Evolutionary conservation across 1,139 yeast species (phyloP).

Genomic region (Saccharomyces hybrid): DNA sequence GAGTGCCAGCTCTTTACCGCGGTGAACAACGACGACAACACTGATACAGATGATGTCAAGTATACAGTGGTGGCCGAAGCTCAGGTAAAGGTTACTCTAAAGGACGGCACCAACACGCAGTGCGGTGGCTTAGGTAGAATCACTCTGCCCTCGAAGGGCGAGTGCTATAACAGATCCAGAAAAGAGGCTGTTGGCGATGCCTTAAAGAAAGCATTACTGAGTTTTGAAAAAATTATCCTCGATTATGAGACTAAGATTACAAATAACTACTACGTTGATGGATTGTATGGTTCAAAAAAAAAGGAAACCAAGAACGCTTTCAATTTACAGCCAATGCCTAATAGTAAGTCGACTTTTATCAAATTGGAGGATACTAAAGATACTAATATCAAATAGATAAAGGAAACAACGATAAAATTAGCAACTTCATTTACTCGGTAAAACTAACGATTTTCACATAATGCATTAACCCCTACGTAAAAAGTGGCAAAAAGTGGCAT

Average conservation of each 20-base stretch:
- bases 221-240: conserved; percentile 25
- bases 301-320: neutral
- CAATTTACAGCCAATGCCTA: neutral
- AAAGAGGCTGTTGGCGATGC: conserved; percentile 29
- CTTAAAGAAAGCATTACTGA: conserved; percentile 24
- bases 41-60: conserved; percentile 6
- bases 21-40: conserved; percentile 1
- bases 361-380: neutral
- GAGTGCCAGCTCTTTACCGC: conserved; percentile 11
- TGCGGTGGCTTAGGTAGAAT: conserved; percentile 26
- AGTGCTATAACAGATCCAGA: conserved; percentile 26
- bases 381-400: neutral
- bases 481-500: neutral
- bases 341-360: neutral
- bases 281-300: conserved; percentile 20
- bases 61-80: conserved; percentile 28
- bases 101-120: conserved; percentile 29
- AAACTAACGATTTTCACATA: neutral
- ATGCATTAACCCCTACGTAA: neutral
- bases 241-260: conserved; percentile 26
- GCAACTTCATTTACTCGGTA: neutral
- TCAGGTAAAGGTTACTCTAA: conserved; percentile 22
- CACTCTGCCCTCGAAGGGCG: conserved; percentile 22
- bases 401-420: neutral
- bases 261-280: conserved; percentile 27